phyloP scores from a whole-genome alignment of 495 filamentous ascomycete genomes.

The Ascodesmis nigricans region DNA sequence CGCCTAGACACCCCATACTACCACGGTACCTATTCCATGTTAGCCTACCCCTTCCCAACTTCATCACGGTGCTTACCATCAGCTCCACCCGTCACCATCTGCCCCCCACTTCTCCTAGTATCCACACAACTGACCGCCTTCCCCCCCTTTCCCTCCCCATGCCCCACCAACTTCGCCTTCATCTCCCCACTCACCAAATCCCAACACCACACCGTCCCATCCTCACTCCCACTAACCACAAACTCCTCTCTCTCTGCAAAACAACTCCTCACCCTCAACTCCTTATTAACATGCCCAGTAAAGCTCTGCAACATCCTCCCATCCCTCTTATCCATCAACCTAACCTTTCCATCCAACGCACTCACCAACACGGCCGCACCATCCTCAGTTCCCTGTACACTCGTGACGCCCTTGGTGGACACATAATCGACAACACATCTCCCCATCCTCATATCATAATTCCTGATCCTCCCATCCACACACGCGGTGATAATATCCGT shows the following conservation, averaged over 20 bases:
- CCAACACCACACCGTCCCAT: constrained; percentile 64
- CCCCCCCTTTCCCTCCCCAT: constrained; percentile 32
- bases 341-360: constrained; percentile 49
- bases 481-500: constrained; percentile 46
- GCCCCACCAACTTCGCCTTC: constrained; percentile 36
- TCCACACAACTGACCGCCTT: constrained; percentile 32
- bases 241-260: constrained; percentile 53
- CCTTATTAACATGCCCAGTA: constrained; percentile 34
- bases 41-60: background rate
- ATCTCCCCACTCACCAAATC: constrained; percentile 61
- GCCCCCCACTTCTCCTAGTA: constrained; percentile 13
- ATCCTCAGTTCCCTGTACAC: constrained; percentile 43
- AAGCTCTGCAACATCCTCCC: constrained; percentile 59
- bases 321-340: constrained; percentile 58
- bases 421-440: constrained; percentile 49
- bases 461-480: constrained; percentile 65
- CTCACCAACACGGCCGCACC: constrained; percentile 54
- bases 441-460: constrained; percentile 78
- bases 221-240: constrained; percentile 68
- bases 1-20: constrained; percentile 20
- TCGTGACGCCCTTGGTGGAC: constrained; percentile 38
- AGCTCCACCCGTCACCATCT: constrained; percentile 18
- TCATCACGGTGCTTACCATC: constrained; percentile 11
- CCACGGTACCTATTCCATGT: constrained; percentile 12
- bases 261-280: constrained; percentile 47